A percentile compares a stretch with the other conserved stretches of the same genome.
Evolutionary conservation across 2,329 filamentous ascomycete species (phyloP).

Genomic region (Coleophoma eucalyptorum): DNA sequence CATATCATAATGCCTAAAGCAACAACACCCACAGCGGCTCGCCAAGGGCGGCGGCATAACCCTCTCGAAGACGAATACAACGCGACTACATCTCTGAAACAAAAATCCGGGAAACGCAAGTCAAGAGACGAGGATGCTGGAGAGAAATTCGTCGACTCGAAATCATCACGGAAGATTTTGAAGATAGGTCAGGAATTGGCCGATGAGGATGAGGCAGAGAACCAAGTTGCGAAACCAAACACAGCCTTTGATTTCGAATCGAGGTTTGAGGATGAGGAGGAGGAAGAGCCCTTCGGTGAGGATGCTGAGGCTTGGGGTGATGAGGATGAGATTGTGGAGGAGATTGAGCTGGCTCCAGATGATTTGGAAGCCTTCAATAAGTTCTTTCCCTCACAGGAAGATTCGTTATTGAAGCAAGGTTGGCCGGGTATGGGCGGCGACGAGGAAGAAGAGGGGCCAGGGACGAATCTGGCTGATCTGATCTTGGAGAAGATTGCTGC

Average conservation of each 20-base stretch:
- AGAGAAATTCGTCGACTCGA: constrained; percentile 78
- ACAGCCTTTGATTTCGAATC: constrained; percentile 77
- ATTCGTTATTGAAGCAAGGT: constrained; percentile 23
- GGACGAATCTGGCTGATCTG: constrained; percentile 83
- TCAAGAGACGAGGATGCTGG: constrained; percentile 55
- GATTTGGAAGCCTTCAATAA: constrained; percentile 89
- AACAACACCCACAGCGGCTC: constrained; percentile 50
- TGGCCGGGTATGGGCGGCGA: constrained; percentile 32
- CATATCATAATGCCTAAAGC: constrained; percentile 72
- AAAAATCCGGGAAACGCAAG: constrained; percentile 69
- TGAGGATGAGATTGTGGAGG: constrained; percentile 68
- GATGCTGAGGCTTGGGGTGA: constrained; percentile 69
- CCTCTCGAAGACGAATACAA: constrained; percentile 86
- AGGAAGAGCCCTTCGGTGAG: constrained; percentile 42
- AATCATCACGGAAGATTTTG: constrained; percentile 83
- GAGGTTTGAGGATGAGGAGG: constrained; percentile 57
- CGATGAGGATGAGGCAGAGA: constrained; percentile 68
- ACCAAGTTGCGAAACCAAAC: constrained; percentile 41
- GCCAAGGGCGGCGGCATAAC: constrained; percentile 71
- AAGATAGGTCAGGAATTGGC: constrained; percentile 84
- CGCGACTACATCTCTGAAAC: constrained; percentile 66
- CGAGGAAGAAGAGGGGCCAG: constrained; percentile 40
- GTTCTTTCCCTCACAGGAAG: constrained; percentile 72
- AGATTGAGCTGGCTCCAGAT: constrained; percentile 79
- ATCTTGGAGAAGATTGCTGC: constrained; percentile 93